phyloP scores from a whole-genome alignment of 2,329 filamentous ascomycete species.

The Aureobasidium lini region DNA sequence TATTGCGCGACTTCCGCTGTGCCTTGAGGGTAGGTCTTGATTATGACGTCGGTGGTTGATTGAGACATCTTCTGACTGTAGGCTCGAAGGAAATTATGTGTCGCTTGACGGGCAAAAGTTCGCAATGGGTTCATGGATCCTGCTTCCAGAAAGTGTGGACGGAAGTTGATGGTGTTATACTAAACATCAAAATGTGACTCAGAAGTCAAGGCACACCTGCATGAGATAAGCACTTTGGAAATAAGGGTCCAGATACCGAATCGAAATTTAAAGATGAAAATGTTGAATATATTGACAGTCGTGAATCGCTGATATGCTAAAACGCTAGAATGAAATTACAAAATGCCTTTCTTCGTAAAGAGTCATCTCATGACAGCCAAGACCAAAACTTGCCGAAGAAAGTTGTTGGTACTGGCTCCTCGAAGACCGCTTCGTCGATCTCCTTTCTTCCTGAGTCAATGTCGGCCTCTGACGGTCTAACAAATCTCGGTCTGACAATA shows the following conservation, averaged over 20 bases:
- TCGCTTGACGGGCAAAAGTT: too few species aligned
- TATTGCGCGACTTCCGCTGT: background rate
- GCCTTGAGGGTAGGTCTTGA: too few species aligned
- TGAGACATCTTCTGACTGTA: too few species aligned
- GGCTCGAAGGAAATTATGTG: too few species aligned
- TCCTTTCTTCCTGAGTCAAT: conserved; percentile 34
- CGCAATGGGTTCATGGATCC: too few species aligned
- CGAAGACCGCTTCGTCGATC: conserved; percentile 25
- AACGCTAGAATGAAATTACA: background rate
- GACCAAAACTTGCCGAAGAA: conserved; percentile 5
- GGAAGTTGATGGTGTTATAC: background rate
- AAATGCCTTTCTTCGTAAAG: background rate
- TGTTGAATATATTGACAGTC: background rate
- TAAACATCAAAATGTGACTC: background rate
- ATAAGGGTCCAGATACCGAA: too few species aligned
- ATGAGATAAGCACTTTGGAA: background rate
- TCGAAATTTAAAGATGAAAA: background rate
- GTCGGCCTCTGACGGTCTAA: conserved; percentile 36
- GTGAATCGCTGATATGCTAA: background rate
- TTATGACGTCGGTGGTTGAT: background rate
- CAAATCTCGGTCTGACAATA: conserved; percentile 39
- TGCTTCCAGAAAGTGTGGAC: too few species aligned
- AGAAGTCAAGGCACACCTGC: background rate
- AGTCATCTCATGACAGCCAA: background rate
- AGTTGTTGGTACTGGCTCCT: background rate